Percentiles rank a stretch among this genome's conserved stretches.
phyloP scores from a whole-genome alignment of 164 flowering plant species.

The Stephania yunnanensis region DNA sequence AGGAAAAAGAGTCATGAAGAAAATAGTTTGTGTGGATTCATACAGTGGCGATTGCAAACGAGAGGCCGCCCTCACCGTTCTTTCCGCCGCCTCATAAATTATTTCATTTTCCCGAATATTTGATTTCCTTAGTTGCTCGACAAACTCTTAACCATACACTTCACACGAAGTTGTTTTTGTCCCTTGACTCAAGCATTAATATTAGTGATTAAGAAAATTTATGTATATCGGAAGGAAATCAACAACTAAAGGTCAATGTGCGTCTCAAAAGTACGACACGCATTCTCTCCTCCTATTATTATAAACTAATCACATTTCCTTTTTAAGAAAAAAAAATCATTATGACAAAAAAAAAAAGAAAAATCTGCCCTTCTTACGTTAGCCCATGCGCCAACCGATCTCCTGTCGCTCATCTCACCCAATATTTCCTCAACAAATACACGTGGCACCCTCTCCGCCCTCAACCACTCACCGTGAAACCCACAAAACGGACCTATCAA shows the following conservation, averaged over 20 bases:
- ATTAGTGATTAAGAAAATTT: too few relatives aligned
- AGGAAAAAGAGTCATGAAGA: background rate
- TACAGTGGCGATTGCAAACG: slow-evolving; percentile 14
- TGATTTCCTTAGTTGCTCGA: too few relatives aligned
- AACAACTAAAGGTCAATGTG: too few relatives aligned
- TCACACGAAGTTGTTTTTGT: too few relatives aligned
- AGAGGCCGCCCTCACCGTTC: slow-evolving; percentile 10
- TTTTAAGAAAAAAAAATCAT: too few relatives aligned
- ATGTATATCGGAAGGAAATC: too few relatives aligned
- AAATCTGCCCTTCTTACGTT: background rate
- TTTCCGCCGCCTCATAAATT: slow-evolving; percentile 12
- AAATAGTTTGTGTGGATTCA: slow-evolving; percentile 1
- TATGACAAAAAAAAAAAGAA: background rate
- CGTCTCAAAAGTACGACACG: too few relatives aligned
- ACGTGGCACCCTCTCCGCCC: background rate
- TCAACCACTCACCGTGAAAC: too few relatives aligned
- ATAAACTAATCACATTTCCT: too few relatives aligned
- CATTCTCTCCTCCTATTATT: too few relatives aligned
- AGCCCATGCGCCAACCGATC: background rate
- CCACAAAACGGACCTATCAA: background rate
- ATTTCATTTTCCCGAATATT: background rate
- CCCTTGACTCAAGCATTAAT: too few relatives aligned
- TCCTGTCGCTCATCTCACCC: background rate
- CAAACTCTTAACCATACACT: too few relatives aligned
- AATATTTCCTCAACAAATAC: background rate